phyloP scores from a whole-genome alignment of 148 eudicot genomes.

The Cornus kousa region DNA sequence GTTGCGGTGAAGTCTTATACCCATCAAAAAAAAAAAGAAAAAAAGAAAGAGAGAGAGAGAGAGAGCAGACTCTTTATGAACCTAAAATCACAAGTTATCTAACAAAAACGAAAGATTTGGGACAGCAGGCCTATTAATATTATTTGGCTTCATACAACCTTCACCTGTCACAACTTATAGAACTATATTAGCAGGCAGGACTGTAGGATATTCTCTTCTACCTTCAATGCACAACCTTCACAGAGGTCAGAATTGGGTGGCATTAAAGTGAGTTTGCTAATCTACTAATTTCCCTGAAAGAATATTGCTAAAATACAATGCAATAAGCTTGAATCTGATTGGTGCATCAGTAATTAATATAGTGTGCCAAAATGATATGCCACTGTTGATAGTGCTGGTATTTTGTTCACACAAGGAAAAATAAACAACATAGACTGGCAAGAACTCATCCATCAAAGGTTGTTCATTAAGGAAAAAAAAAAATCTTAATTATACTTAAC shows the following conservation, averaged over 20 bases:
- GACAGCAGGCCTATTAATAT: neutral
- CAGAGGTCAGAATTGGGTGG: neutral
- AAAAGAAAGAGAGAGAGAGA: too few species aligned
- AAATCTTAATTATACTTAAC: conserved; percentile 19
- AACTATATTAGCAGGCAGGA: neutral
- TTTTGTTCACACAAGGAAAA: neutral
- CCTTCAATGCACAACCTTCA: neutral
- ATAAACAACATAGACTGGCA: neutral
- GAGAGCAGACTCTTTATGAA: neutral
- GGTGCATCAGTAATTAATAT: neutral
- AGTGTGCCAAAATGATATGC: neutral
- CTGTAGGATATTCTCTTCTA: neutral
- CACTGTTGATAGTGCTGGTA: neutral
- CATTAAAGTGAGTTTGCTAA: neutral
- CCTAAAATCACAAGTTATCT: neutral
- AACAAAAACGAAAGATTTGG: neutral
- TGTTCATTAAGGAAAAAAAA: neutral
- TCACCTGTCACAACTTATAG: neutral
- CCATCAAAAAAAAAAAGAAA: neutral
- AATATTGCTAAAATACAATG: neutral
- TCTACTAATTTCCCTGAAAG: neutral
- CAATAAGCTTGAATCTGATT: neutral
- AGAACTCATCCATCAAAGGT: neutral
- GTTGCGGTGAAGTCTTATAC: neutral
- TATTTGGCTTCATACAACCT: neutral